phyloP scores from a whole-genome alignment of 2,329 filamentous ascomycete genomes.

The Tympanopsis confertula region DNA sequence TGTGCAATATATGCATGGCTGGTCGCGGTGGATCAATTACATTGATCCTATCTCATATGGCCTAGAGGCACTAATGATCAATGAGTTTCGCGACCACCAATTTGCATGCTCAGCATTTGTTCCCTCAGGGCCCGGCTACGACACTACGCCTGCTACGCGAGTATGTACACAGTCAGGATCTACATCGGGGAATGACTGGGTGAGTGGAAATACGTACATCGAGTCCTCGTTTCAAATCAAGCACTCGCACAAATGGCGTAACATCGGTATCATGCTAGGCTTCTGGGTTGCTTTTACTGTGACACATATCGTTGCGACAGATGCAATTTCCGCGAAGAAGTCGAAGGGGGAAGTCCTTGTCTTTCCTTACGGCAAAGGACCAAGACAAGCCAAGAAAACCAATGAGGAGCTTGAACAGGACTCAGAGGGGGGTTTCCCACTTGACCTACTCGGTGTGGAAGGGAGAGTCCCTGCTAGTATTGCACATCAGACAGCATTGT shows the following conservation, averaged over 20 bases:
- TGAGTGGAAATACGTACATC: conserved; percentile 49
- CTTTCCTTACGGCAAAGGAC: conserved; percentile 34
- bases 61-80: conserved; percentile 72
- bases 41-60: conserved; percentile 69
- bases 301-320: conserved; percentile 28
- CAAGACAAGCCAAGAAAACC: conserved; percentile 23
- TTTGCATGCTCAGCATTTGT: conserved; percentile 40
- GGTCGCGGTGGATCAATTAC: conserved; percentile 77
- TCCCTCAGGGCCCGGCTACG: conserved; percentile 24
- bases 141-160: conserved; percentile 16
- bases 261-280: conserved; percentile 36
- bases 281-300: conserved; percentile 30
- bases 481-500: conserved; percentile 47
- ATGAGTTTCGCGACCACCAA: conserved; percentile 62
- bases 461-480: conserved; percentile 5
- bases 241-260: conserved; percentile 51
- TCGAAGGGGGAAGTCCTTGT: conserved; percentile 43
- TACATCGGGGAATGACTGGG: conserved; percentile 32
- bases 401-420: conserved; percentile 14
- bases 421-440: conserved; percentile 3
- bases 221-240: conserved; percentile 42
- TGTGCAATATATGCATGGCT: conserved; percentile 60
- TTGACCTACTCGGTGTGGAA: conserved; percentile 13
- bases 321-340: conserved; percentile 24
- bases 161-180: conserved; percentile 50